phyloP scores from a whole-genome alignment of 2,329 filamentous ascomycete species.

The Botrytis byssoidea region DNA sequence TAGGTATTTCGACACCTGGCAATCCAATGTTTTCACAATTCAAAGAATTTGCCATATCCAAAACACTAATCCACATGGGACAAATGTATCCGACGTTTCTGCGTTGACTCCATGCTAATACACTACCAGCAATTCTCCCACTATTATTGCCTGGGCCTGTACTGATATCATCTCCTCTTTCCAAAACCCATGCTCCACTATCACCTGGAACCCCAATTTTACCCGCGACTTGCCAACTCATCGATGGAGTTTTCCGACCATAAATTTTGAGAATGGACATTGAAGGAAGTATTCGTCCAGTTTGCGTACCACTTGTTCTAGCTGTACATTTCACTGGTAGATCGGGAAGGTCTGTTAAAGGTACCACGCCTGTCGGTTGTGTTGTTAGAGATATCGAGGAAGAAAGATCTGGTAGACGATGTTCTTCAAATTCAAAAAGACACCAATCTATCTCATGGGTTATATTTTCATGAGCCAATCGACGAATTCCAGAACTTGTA shows the following conservation, averaged over 20 bases:
- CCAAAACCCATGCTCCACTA: constrained; percentile 89
- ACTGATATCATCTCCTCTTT: constrained; percentile 87
- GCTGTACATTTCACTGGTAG: constrained; percentile 84
- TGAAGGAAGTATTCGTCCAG: constrained; percentile 71
- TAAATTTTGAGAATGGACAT: constrained; percentile 86
- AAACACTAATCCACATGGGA: constrained; percentile 86
- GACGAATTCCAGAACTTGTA: constrained; percentile 84
- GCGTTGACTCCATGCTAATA: constrained; percentile 80
- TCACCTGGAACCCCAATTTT: constrained; percentile 74
- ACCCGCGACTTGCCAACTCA: constrained; percentile 61
- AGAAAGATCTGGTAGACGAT: constrained; percentile 71
- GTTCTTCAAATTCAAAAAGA: constrained; percentile 73
- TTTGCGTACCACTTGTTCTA: constrained; percentile 79
- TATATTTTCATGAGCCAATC: constrained; percentile 67
- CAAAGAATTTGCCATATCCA: constrained; percentile 79
- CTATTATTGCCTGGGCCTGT: constrained; percentile 71
- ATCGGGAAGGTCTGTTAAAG: constrained; percentile 63
- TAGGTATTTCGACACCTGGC: constrained; percentile 56
- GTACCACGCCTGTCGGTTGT: constrained; percentile 58
- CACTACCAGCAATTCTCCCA: constrained; percentile 84
- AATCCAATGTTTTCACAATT: constrained; percentile 68
- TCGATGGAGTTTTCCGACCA: constrained; percentile 76
- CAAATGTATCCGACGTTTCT: constrained; percentile 87
- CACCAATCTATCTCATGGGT: constrained; percentile 96
- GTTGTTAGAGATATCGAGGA: constrained; percentile 54